These are phyloP conservation scores for Diaporthe eres DNA, from an alignment of 2,329 filamentous ascomycete genomes.

Conservation along the genomic window DNA sequence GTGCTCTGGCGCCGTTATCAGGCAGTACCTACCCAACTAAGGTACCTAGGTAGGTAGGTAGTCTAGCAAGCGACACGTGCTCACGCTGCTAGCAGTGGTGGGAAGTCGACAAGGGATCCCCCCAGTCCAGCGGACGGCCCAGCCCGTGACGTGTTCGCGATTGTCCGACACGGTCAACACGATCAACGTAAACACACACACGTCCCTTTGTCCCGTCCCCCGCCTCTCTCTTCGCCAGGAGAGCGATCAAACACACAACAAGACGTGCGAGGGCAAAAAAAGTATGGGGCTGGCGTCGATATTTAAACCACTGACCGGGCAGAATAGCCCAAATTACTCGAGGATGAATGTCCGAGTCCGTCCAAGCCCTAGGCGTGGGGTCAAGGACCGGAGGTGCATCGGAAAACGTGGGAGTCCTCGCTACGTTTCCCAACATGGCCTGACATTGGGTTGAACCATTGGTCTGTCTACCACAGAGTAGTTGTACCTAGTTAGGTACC, in stretches of 20 bases:
- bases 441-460: slow-evolving; percentile 15
- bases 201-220: not conserved
- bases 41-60: too few relatives aligned
- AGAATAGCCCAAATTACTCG: not conserved
- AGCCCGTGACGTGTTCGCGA: slow-evolving; percentile 34
- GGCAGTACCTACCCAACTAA: not conserved
- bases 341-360: not conserved
- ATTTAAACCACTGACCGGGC: not conserved
- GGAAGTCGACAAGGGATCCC: slow-evolving; percentile 30
- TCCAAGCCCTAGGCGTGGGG: slow-evolving; percentile 29
- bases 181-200: slow-evolving; percentile 3
- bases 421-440: slow-evolving; percentile 31
- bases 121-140: slow-evolving; percentile 32
- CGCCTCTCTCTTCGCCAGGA: not conserved
- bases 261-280: not conserved
- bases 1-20: not conserved
- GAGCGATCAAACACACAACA: not conserved
- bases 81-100: not conserved
- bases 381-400: slow-evolving; percentile 15
- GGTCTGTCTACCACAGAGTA: not conserved
- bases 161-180: slow-evolving; percentile 25
- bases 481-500: not conserved
- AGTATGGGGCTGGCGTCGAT: not conserved
- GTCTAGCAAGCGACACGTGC: not conserved
- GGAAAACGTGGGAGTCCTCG: slow-evolving; percentile 29